A percentile compares a stretch with the other conserved stretches of the same genome.
These are phyloP conservation scores for Schizophyllum amplum DNA, from an alignment of 1,284 basidiomycete genomes.

Conservation along the genomic window DNA sequence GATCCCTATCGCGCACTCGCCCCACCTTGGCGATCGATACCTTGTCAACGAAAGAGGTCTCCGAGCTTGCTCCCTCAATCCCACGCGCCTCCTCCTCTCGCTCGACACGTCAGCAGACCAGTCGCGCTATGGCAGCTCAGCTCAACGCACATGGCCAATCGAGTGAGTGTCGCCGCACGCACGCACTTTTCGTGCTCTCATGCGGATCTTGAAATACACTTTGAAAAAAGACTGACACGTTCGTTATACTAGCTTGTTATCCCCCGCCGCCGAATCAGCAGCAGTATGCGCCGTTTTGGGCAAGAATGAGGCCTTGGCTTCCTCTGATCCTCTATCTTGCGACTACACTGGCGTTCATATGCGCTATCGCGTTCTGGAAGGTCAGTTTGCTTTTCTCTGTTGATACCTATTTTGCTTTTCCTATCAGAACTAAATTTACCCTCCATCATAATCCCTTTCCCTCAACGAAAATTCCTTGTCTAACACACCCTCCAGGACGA, in stretches of 20 bases:
- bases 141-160: constrained; percentile 35
- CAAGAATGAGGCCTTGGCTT: constrained; percentile 39
- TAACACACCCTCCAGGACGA: not conserved
- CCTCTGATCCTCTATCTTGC: constrained; percentile 63
- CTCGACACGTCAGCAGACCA: not conserved
- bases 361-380: constrained; percentile 67
- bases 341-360: constrained; percentile 60
- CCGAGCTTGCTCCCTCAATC: not conserved
- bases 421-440: too few species aligned
- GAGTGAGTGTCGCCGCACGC: constrained; percentile 21
- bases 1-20: not conserved
- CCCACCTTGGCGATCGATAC: not conserved
- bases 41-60: not conserved
- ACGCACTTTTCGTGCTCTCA: too few species aligned
- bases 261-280: not conserved
- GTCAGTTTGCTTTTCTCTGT: too few species aligned
- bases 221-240: not conserved
- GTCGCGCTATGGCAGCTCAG: not conserved
- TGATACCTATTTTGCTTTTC: too few species aligned
- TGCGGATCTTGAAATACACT: too few species aligned
- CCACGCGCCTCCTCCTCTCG: not conserved
- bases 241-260: not conserved
- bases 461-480: constrained; percentile 2
- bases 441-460: constrained; percentile 26
- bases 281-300: not conserved